Evolutionary conservation across 2,329 filamentous ascomycete species (phyloP), one percentile per base, ranked within the genome.

Genomic region (Hyphodiscus sp.): DNA sequence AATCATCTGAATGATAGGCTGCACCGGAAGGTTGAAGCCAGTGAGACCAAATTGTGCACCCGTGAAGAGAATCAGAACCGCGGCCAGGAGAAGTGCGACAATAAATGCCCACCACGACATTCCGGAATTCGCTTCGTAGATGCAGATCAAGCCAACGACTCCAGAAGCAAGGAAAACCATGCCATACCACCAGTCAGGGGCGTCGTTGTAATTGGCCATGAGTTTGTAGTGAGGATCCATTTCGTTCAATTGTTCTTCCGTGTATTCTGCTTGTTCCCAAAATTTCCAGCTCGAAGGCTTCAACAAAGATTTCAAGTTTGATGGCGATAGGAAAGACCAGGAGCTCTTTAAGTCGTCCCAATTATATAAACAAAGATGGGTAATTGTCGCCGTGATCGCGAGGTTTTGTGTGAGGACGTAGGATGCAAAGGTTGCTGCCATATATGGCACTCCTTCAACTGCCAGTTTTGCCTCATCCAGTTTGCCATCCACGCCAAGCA

Each of bases 161-260:
- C 78, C 68, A 66, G 78, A 77, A 52, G 72, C 18, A 6, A 72
- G 56, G 20, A 77, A 72, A n/a, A 80, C 67, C 10, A 55, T 56
- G 0, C 61, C 63, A 58, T 81, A 83, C 80, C 80, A 83, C 78
- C 77, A 82, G 30, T 76, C 65, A 0, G 80, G 80, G 0, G 74
- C 76, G 33, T 77, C 70, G 57, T 74, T 73, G 64, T 81, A 84
- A 50, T 73, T 75, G 20, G 69, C 62, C 79, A 83, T 83, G 41
- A 83, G 70, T 55, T 74, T 74, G 43, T 71, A 68, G 59, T 81
- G 78, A 5, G 80, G 66, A 58, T 81, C 78, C 23, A 70, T 67
- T 4, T 46, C 30, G 16, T 19, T 19, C 11, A 46, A 50, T 77
- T 74, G 29, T 76, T 64, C 20, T 41, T 50, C 49, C 2, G 43